Percentiles rank a stretch among this genome's conserved stretches.
Conservation (phyloP, 2,329 filamentous ascomycete species). For the Trichoderma citrinoviride region DNA sequence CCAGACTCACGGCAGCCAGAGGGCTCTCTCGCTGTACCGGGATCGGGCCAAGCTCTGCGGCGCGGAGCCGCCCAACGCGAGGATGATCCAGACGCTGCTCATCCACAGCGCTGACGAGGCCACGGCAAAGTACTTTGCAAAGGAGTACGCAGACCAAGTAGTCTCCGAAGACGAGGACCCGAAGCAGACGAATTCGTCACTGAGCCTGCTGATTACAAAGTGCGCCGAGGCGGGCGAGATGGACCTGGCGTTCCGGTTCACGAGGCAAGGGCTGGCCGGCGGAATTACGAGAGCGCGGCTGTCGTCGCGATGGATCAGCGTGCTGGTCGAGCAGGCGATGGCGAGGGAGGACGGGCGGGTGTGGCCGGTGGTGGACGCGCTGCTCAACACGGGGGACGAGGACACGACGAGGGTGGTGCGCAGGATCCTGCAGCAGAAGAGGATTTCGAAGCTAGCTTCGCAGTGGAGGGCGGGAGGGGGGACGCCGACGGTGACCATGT, state of each 20-base stretch:
- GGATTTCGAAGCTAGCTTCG: conserved; percentile 26
- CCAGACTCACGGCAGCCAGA: conserved; percentile 30
- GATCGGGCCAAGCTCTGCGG: conserved; percentile 33
- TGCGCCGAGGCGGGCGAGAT: conserved; percentile 33
- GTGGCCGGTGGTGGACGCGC: conserved; percentile 35
- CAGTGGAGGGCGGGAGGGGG: conserved; percentile 15
- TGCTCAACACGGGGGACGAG: conserved; percentile 27
- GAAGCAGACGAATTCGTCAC: conserved; percentile 24
- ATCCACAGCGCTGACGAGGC: conserved; percentile 30
- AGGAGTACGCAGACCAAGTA: conserved; percentile 32
- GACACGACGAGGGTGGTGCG: conserved; percentile 26
- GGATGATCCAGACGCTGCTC: conserved; percentile 34
- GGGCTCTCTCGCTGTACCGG: conserved; percentile 35
- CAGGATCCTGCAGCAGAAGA: conserved; percentile 29
- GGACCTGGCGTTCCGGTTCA: conserved; percentile 37
- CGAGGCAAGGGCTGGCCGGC: conserved; percentile 25
- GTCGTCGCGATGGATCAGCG: conserved; percentile 30
- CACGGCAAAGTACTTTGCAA: conserved; percentile 29
- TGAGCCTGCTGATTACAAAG: conserved; percentile 31
- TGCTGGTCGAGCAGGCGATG: conserved; percentile 31
- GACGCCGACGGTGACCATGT: background rate
- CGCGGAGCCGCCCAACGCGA: conserved; percentile 27
- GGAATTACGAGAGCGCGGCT: background rate
- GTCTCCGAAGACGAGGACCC: conserved; percentile 24
- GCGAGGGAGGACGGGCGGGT: conserved; percentile 34